Conservation (phyloP, 345 rosid genomes). For the Geranium brycei region DNA sequence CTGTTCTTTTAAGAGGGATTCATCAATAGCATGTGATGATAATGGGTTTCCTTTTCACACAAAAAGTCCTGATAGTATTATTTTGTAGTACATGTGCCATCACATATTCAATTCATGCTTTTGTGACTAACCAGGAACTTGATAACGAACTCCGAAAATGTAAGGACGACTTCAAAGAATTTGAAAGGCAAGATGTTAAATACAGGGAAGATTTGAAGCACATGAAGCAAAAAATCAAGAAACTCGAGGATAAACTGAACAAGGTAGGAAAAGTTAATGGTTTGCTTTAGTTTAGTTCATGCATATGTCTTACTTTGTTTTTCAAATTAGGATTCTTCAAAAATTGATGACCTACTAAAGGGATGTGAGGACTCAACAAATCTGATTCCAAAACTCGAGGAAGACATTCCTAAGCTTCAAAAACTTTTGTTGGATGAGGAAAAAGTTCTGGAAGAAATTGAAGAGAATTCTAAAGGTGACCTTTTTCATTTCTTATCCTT, state of each 20-base stretch:
- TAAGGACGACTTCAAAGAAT: slow-evolving; percentile 88
- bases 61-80: neutral
- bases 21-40: slow-evolving; percentile 5
- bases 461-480: slow-evolving; percentile 69
- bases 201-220: slow-evolving; percentile 85
- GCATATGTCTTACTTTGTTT: slow-evolving; percentile 17
- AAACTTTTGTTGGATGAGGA: slow-evolving; percentile 57
- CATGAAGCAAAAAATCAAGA: slow-evolving; percentile 87
- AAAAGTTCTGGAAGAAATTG: slow-evolving; percentile 56
- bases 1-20: neutral
- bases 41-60: neutral
- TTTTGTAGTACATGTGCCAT: no score
- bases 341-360: slow-evolving; percentile 48
- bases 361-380: slow-evolving; percentile 47
- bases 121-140: slow-evolving; percentile 49
- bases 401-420: slow-evolving; percentile 61
- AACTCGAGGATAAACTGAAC: slow-evolving; percentile 71
- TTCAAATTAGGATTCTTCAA: slow-evolving; percentile 51
- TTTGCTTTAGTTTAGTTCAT: slow-evolving; percentile 7
- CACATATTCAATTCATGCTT: neutral
- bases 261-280: slow-evolving; percentile 37
- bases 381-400: slow-evolving; percentile 72
- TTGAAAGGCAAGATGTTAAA: slow-evolving; percentile 91
- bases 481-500: slow-evolving; percentile 1
- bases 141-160: slow-evolving; percentile 47